Conservation (phyloP, 768 basidiomycete species). For the Mycena venus region DNA sequence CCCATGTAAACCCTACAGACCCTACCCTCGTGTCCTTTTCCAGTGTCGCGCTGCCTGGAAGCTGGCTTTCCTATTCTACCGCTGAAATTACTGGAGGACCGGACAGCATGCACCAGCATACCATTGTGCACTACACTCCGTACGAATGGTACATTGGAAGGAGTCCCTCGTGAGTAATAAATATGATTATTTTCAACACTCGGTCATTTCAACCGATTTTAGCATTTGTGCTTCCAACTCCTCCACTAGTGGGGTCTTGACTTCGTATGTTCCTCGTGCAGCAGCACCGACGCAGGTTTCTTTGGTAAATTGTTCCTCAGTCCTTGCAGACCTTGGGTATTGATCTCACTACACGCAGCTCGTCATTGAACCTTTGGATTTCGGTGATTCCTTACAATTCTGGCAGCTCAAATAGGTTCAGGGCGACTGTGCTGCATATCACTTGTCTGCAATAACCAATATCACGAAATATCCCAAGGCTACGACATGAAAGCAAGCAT, state of each 20-base stretch:
- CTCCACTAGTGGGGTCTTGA: constrained; percentile 16
- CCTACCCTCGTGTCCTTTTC: constrained; percentile 16
- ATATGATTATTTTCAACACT: constrained; percentile 10
- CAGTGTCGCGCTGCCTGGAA: constrained; percentile 20
- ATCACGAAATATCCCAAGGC: constrained; percentile 12
- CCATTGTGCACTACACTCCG: constrained; percentile 17
- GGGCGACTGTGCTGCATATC: neutral
- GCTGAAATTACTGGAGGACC: constrained; percentile 10
- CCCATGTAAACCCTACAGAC: constrained; percentile 20
- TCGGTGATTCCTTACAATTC: constrained; percentile 20
- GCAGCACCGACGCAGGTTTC: constrained; percentile 3
- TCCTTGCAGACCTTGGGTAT: constrained; percentile 1
- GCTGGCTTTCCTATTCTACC: constrained; percentile 18
- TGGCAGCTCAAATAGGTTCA: constrained; percentile 17
- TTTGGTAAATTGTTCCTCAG: constrained; percentile 15
- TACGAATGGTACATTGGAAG: constrained; percentile 21
- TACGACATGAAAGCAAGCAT: constrained; percentile 10
- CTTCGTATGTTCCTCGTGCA: constrained; percentile 16
- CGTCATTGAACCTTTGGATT: constrained; percentile 19
- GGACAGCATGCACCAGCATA: constrained; percentile 15
- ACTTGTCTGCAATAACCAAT: constrained; percentile 12
- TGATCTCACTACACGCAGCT: constrained; percentile 15
- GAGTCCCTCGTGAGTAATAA: constrained; percentile 11
- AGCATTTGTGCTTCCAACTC: constrained; percentile 16
- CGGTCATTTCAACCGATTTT: constrained; percentile 16